phyloP scores from a whole-genome alignment of 2,329 filamentous ascomycete genomes.

The Tolypocladium nubicola region DNA sequence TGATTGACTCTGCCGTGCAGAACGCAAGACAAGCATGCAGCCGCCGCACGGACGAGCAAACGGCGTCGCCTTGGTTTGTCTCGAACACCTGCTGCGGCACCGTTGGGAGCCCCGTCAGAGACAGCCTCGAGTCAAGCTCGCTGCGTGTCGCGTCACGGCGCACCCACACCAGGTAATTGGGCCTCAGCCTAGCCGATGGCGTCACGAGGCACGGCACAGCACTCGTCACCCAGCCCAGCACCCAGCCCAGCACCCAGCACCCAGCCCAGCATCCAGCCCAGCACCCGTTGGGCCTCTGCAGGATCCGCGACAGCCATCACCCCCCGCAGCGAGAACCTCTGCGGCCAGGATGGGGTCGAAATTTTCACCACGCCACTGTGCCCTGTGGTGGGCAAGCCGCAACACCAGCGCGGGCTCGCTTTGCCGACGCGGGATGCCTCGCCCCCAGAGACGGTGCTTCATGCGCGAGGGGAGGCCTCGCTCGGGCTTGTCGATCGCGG shows the following conservation, averaged over 20 bases:
- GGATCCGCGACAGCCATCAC: neutral
- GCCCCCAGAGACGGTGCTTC: neutral
- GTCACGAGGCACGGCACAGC: neutral
- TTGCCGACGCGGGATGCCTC: neutral
- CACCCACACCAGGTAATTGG: neutral
- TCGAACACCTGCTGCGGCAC: neutral
- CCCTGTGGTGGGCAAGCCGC: neutral
- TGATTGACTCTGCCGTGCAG: slow-evolving; percentile 1
- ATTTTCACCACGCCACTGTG: neutral
- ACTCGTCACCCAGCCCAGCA: neutral
- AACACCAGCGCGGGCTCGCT: neutral
- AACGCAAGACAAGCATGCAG: slow-evolving; percentile 1
- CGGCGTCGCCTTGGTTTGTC: neutral
- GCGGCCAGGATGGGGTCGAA: neutral
- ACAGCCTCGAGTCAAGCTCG: neutral
- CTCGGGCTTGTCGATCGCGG: neutral
- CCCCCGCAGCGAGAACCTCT: neutral
- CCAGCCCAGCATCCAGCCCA: neutral
- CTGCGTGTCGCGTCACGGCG: neutral
- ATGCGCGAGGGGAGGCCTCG: neutral
- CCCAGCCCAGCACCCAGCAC: neutral
- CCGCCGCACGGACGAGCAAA: neutral
- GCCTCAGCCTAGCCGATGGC: neutral
- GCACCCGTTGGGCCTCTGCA: neutral
- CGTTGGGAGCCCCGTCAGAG: neutral